Conservation (phyloP, 352 stramenopile species). For the Globisporangium okanoganense region DNA sequence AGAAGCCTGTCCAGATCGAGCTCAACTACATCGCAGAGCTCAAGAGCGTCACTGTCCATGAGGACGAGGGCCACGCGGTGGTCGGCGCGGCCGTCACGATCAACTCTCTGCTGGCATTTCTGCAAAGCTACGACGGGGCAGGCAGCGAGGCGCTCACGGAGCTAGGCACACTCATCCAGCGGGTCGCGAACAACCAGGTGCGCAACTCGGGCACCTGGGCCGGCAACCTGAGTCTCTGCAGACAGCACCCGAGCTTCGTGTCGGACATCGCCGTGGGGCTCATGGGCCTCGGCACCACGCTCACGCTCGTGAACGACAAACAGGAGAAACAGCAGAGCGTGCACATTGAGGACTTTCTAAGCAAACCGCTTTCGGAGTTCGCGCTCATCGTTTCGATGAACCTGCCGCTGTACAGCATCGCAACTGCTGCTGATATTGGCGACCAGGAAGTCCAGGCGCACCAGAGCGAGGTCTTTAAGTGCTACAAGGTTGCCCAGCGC, state of each 20-base stretch:
- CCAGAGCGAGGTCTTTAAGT: conserved; percentile 18
- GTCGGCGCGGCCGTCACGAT: conserved; percentile 68
- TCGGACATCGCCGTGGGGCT: conserved; percentile 66
- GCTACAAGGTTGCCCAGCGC: conserved; percentile 52
- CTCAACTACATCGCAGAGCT: conserved; percentile 56
- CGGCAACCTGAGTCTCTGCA: conserved; percentile 29
- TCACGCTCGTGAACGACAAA: conserved; percentile 68
- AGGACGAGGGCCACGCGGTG: conserved; percentile 29
- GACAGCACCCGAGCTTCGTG: conserved; percentile 39
- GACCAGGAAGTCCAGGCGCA: background rate
- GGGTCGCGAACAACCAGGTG: conserved; percentile 63
- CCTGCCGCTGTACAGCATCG: conserved; percentile 35
- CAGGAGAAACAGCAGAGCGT: conserved; percentile 28
- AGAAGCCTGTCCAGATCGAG: conserved; percentile 23
- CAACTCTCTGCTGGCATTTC: conserved; percentile 62
- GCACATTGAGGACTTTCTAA: conserved; percentile 22
- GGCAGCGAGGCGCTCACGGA: conserved; percentile 49
- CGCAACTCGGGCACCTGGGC: conserved; percentile 26
- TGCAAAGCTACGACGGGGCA: conserved; percentile 67
- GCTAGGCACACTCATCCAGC: conserved; percentile 32
- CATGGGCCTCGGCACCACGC: conserved; percentile 54
- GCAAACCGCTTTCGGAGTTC: conserved; percentile 18
- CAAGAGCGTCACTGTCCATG: conserved; percentile 8
- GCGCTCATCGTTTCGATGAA: conserved; percentile 28
- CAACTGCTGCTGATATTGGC: conserved; percentile 6